Base-by-base conservation (phyloP, 164 flowering plant species). In the Umbellularia californica region DNA sequence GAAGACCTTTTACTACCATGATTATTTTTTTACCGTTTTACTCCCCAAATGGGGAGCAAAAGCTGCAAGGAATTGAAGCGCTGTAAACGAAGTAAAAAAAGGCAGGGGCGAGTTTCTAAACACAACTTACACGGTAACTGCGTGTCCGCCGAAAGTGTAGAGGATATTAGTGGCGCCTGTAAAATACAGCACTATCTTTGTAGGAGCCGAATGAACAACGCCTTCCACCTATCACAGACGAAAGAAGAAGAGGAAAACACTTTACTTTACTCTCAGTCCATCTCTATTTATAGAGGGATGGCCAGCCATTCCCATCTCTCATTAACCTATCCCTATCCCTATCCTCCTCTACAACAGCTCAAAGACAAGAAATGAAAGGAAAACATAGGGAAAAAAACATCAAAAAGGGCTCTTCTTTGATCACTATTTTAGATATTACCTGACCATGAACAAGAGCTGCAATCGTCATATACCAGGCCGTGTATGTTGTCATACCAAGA, bases 101-200 rank as follows among this genome's bases (percentile, higher is more conserved):
- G 19, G 28, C 2, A 22, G 68, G 33, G 25, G 10, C 11, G 47
- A 41, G 47, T 41, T 41, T 41, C 10, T 9, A 41, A 41, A 41
- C 47, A 15, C 6, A 13, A 62, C 83, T 81, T 72, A 83, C 85
- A 93, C 98, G 67, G 98, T 93, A 23, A 93, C 97, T 63, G 98
- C 98, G 73, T 93, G 98, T 35, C 98, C 98, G 70, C 98, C 98
- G 72, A 93, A 93, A 51, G 98, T 93, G 86, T 93, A 93, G 65
- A 93, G 85, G 17, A 93, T 93, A 71, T 93, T 93, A 73, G 98
- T 93, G 72, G 98, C 98, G 25, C 98, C 98, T 75, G 98, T 94
- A 84, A 94, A 94, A 79, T 92, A 94, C 23, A 94, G 83, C 51
- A 94, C 98, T 30, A 88, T 79, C 79, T 92, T 90, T 13, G 69